phyloP scores from a whole-genome alignment of 2,329 filamentous ascomycete species.

The Phoma sp. region DNA sequence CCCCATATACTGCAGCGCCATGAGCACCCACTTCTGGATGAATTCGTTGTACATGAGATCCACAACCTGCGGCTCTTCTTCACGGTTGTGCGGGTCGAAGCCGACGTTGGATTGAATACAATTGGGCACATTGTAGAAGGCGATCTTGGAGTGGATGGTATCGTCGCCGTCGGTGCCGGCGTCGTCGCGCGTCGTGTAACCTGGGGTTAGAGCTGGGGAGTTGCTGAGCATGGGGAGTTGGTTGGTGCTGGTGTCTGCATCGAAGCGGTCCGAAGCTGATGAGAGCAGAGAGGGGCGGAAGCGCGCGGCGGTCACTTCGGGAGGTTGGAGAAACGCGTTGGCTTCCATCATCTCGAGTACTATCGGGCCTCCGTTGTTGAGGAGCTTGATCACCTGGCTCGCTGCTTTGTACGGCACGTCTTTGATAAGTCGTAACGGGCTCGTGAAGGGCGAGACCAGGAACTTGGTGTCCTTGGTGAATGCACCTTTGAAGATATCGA shows the following conservation, averaged over 20 bases:
- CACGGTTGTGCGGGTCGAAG: slow-evolving; percentile 58
- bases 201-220: slow-evolving; percentile 61
- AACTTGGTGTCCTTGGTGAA: slow-evolving; percentile 90
- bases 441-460: slow-evolving; percentile 87
- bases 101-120: slow-evolving; percentile 74
- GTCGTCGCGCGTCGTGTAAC: slow-evolving; percentile 91
- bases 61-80: slow-evolving; percentile 69
- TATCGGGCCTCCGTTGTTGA: slow-evolving; percentile 65
- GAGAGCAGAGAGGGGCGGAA: slow-evolving; percentile 18
- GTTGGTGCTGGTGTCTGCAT: not conserved
- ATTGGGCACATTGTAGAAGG: slow-evolving; percentile 81
- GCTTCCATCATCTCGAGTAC: slow-evolving; percentile 42
- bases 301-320: slow-evolving; percentile 51
- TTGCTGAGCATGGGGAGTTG: slow-evolving; percentile 18
- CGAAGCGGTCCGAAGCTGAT: not conserved
- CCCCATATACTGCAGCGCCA: slow-evolving; percentile 71
- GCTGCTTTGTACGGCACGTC: slow-evolving; percentile 82
- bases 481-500: slow-evolving; percentile 90
- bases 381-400: slow-evolving; percentile 66
- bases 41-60: slow-evolving; percentile 94
- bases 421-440: slow-evolving; percentile 75
- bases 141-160: slow-evolving; percentile 77
- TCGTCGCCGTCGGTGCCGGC: slow-evolving; percentile 86
- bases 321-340: slow-evolving; percentile 51
- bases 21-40: slow-evolving; percentile 79